These are phyloP conservation scores for Alopecurus myosuroides DNA, from an alignment of 176 grass and related monocot species.

Conservation along the genomic window DNA sequence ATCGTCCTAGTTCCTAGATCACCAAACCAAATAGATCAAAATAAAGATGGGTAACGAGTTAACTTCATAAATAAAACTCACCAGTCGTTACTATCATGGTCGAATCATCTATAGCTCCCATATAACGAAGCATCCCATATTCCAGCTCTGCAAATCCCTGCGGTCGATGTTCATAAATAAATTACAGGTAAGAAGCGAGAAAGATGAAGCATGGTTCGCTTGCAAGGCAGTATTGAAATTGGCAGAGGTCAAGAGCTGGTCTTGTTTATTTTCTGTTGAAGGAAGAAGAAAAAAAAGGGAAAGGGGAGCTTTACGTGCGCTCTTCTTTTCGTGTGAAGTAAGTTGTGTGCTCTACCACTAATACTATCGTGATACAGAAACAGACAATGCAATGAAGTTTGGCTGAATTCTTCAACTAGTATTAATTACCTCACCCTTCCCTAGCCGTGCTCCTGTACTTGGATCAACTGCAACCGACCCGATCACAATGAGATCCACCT, in stretches of 20 bases:
- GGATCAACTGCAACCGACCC: slow-evolving; percentile 94
- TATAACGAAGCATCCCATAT: slow-evolving; percentile 94
- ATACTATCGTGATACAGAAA: background rate
- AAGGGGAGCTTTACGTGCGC: background rate
- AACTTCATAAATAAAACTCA: slow-evolving; percentile 34
- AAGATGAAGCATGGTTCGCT: background rate
- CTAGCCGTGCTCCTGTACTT: slow-evolving; percentile 72
- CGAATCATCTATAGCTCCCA: slow-evolving; percentile 87
- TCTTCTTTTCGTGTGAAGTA: background rate
- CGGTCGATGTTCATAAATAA: background rate
- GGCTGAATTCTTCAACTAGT: background rate
- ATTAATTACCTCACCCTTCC: slow-evolving; percentile 93
- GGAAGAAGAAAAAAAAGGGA: background rate
- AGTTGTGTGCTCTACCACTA: background rate
- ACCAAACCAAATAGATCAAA: background rate
- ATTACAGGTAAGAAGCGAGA: background rate
- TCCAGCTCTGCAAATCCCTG: slow-evolving; percentile 96
- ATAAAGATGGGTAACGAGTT: background rate
- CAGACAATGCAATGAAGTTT: background rate
- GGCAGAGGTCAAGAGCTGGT: background rate
- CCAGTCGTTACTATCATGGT: slow-evolving; percentile 89
- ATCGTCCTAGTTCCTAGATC: background rate
- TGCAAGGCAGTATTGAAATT: background rate
- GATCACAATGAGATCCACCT: slow-evolving; percentile 84
- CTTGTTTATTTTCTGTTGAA: background rate